Evolutionary conservation across 805 yeast species (phyloP).

Genomic region (Wickerhamiella bombiphila): DNA sequence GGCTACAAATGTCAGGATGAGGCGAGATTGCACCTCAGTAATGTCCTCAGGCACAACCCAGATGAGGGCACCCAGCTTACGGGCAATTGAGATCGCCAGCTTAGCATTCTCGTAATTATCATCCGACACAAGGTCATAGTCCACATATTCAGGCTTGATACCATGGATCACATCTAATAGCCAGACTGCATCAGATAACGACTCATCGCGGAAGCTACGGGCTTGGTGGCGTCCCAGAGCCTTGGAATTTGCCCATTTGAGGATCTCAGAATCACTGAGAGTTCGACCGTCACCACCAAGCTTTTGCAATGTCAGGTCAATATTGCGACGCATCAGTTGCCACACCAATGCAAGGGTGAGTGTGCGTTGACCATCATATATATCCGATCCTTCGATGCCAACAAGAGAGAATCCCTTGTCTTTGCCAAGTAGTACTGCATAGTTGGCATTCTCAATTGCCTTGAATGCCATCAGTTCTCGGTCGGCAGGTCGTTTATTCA

Average conservation of each 20-base stretch:
- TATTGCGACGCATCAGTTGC: constrained; percentile 97
- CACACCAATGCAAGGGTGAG: constrained; percentile 87
- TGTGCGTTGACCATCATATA: constrained; percentile 80
- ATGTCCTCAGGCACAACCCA: constrained; percentile 99
- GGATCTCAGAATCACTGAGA: constrained; percentile 69
- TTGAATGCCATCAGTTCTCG: constrained; percentile 65
- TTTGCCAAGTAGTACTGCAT: constrained; percentile 94
- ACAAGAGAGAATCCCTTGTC: constrained; percentile 84
- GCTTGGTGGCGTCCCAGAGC: constrained; percentile 39
- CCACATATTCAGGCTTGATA: constrained; percentile 93
- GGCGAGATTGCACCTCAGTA: constrained; percentile 85
- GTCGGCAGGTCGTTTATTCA: constrained; percentile 76
- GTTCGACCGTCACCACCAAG: constrained; percentile 61
- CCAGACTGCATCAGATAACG: constrained; percentile 65
- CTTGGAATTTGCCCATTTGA: constrained; percentile 86
- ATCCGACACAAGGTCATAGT: constrained; percentile 80
- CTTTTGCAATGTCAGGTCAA: constrained; percentile 63
- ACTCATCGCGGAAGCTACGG: constrained; percentile 74
- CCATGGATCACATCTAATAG: constrained; percentile 84
- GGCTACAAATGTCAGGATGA: constrained; percentile 88
- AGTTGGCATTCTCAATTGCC: constrained; percentile 94
- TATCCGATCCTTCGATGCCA: constrained; percentile 96
- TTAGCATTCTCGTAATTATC: constrained; percentile 89
- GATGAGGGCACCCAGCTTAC: constrained; percentile 93
- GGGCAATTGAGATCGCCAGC: constrained; percentile 93